Conservation (phyloP, 2,329 filamentous ascomycete species). For the Hymenoscyphus salicellus region DNA sequence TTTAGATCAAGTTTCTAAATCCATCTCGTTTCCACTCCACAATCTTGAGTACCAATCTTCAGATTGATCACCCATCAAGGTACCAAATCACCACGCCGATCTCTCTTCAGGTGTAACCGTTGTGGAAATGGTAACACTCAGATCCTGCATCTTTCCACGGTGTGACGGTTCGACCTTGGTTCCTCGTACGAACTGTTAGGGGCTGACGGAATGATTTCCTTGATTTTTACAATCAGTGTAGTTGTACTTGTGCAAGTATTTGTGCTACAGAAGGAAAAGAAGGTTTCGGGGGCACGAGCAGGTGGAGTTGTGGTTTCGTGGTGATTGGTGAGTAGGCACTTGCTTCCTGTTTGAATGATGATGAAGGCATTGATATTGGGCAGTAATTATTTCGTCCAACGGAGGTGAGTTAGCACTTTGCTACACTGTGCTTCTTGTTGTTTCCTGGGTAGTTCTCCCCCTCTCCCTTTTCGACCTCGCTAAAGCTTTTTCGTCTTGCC, state of each 20-base stretch:
- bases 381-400: not conserved
- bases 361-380: not conserved
- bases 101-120: not conserved
- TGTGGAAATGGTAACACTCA: not conserved
- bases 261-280: not conserved
- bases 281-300: not conserved
- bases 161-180: not conserved
- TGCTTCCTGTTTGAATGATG: not conserved
- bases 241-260: not conserved
- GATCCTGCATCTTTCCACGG: not conserved
- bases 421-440: not conserved
- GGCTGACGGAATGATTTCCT: not conserved
- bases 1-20: too few relatives aligned
- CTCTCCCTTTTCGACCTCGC: not conserved
- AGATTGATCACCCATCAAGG: not conserved
- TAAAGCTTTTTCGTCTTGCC: not conserved
- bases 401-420: not conserved
- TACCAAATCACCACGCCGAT: not conserved
- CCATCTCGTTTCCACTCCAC: too few relatives aligned
- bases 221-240: not conserved
- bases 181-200: too few relatives aligned
- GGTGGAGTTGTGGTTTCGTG: not conserved
- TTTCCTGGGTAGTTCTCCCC: not conserved
- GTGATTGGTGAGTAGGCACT: not conserved
- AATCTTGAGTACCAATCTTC: not conserved